Evolutionary conservation across 306 rosid species (phyloP).

Genomic region (Notholithocarpus densiflorus): DNA sequence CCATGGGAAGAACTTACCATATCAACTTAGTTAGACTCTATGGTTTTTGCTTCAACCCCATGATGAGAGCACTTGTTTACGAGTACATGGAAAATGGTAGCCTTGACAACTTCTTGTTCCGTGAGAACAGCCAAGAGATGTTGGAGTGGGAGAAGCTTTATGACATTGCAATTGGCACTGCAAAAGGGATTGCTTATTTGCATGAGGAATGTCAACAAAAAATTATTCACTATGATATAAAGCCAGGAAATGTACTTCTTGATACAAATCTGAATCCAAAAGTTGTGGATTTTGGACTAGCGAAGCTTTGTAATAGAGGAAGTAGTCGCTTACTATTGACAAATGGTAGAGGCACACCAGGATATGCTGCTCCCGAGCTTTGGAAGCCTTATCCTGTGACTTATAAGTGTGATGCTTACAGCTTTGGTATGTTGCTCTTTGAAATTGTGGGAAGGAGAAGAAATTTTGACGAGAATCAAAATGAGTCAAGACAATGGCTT

Average conservation of each 20-base stretch:
- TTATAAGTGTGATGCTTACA: not conserved
- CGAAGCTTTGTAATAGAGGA: not conserved
- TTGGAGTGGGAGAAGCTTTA: not conserved
- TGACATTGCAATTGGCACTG: constrained; percentile 1
- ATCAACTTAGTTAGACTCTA: constrained; percentile 15
- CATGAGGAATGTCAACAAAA: constrained; percentile 9
- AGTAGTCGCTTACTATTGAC: too few species aligned
- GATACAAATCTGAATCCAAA: not conserved
- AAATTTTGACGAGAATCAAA: too few species aligned
- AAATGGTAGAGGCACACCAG: constrained; percentile 7
- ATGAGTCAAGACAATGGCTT: not conserved
- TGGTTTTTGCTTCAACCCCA: constrained; percentile 4
- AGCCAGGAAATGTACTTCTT: constrained; percentile 6
- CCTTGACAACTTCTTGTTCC: not conserved
- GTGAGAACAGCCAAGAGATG: not conserved
- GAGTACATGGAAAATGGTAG: not conserved
- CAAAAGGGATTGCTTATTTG: constrained; percentile 16
- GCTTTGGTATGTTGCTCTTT: constrained; percentile 10
- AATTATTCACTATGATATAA: constrained; percentile 14
- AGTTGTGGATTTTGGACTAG: constrained; percentile 9
- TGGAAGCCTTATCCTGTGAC: constrained; percentile 9
- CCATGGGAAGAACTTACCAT: constrained; percentile 13
- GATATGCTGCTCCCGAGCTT: constrained; percentile 14
- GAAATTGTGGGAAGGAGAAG: constrained; percentile 18
- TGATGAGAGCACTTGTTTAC: not conserved